Evolutionary conservation across 805 yeast species (phyloP).

Genomic region (Candida boidinii): DNA sequence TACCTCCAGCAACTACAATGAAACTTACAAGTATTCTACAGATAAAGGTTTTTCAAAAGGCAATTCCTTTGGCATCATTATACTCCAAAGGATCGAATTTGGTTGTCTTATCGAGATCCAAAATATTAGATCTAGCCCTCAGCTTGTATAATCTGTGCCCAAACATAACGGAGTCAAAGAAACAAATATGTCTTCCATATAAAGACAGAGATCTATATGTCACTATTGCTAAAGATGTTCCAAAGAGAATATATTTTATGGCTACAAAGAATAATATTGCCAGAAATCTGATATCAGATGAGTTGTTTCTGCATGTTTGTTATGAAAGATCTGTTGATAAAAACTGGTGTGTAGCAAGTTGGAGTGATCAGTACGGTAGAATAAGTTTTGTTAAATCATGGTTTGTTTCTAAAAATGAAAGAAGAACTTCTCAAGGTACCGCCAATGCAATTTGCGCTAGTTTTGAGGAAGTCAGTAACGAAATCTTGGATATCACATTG

Average conservation of each 20-base stretch:
- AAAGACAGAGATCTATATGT: slow-evolving; percentile 26
- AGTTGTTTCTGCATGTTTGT: slow-evolving; percentile 74
- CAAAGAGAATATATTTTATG: slow-evolving; percentile 34
- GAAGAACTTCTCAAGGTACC: no score
- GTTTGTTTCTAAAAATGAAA: slow-evolving; percentile 32
- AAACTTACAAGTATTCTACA: slow-evolving; percentile 2
- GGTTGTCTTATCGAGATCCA: slow-evolving; percentile 23
- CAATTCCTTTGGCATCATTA: slow-evolving; percentile 31
- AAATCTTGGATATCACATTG: slow-evolving; percentile 55
- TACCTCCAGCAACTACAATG: slow-evolving; percentile 2
- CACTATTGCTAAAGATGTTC: slow-evolving; percentile 31
- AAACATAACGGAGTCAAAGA: slow-evolving; percentile 3
- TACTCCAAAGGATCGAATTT: slow-evolving; percentile 26
- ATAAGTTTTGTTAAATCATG: slow-evolving; percentile 57
- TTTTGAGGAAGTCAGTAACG: slow-evolving; percentile 54
- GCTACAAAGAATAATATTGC: slow-evolving; percentile 29
- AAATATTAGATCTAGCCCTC: slow-evolving; percentile 37
- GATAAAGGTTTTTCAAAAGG: slow-evolving; percentile 23
- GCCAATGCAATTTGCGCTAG: no score
- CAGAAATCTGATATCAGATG: slow-evolving; percentile 44
- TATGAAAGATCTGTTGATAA: slow-evolving; percentile 76
- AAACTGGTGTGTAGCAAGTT: slow-evolving; percentile 79
- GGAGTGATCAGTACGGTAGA: slow-evolving; percentile 81
- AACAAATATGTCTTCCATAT: slow-evolving; percentile 2
- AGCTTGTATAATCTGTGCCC: slow-evolving; percentile 54